Evolutionary conservation across 228 moss, liverwort and hornwort genomes (phyloP), one percentile per base, ranked within the genome.

Genomic region (Sphagnum fallax): DNA sequence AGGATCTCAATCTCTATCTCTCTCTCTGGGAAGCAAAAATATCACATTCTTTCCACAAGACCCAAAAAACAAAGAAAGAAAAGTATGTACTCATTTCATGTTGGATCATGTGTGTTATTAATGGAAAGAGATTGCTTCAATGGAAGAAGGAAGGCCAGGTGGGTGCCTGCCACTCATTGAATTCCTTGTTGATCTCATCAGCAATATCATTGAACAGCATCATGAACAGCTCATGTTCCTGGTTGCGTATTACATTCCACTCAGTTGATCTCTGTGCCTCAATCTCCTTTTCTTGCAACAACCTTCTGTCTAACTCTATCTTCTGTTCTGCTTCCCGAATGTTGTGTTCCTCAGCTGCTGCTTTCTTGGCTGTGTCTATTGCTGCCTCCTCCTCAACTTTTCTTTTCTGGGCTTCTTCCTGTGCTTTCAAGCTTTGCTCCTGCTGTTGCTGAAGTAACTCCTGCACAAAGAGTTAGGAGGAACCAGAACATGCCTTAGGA

Each of bases 161-260:
- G 18, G 5, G 16, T 62, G 61, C 70, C 70, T 62, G 62, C 64
- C 71, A 57, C 49, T 52, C 53, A 55, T 78, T 5, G 6, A 76
- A 83, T 64, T 83, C 72, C 48, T 68, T 57, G 6, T 83, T 83
- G 10, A 83, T 78, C 0, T 78, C 72, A 4, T 87, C 4, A 0
- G 64, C 75, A 8, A 62, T 69, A 10, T 83, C 83, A 1, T 83
- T 83, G 6, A 66, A 83, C 53, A 72, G 70, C 87, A 87, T 87
- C 68, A 76, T 51, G 18, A 75, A 83, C 18, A 48, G 63, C 72
- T 83, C 87, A 53, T 87, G 87, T 1, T 87, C 83, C 11, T 68
- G 70, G 18, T 59, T 63, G 50, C 52, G 83, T 59, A 78, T 83
- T n/a, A 76, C 16, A 47, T 73, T 5, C 52, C 60, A 76, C 5